Base-by-base conservation (phyloP, 805 yeast genomes). In the Sugiyamaella smithiae region DNA sequence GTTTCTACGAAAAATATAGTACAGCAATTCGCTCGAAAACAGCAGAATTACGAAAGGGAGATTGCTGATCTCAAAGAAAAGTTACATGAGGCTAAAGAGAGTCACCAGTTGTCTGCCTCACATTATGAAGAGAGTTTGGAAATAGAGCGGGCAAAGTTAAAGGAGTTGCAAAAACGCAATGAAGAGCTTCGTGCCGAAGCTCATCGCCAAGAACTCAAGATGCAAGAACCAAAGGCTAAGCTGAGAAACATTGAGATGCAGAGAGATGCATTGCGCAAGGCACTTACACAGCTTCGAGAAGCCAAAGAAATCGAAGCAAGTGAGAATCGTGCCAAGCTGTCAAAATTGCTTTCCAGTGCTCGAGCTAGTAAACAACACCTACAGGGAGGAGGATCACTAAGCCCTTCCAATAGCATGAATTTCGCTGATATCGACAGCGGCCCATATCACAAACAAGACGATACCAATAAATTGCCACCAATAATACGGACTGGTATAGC, bases 51-150 rank as follows among this genome's bases (percentile, higher is more conserved):
- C 20, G 38, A 25, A 17, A 42, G 5, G 9, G 33, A 29, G 6
- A 6, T 36, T 16, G 38, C 38, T 19, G 46, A 35, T 9, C 38
- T 35, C 38, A 35, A 16, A 20, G 20, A 35, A 35, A 14, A 16
- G 40, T 45, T 57, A 23, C 35, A 52, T 22, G 56, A 51, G 29
- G 44, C 57, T 7, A 59, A 58, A 19, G 59, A 57, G 7, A 46
- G 47, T 22, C 46, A 56, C 8, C 44, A 55, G 5, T 33, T 32
- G n/a, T 24, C 48, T 25, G 41, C 57, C 43, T 28, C 56, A 16
- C 58, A 58, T 16, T 55, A 57, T 46, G 55, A 55, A 40, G 51
- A 55, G 29, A 57, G 53, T 43, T 50, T 58, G 14, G 62, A 58
- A 42, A 33, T 26, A 2, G 60, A 57, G 46, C 51, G 60, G 17